Base-by-base conservation (phyloP, 495 filamentous ascomycete genomes). In the Lasiosphaeria miniovina region DNA sequence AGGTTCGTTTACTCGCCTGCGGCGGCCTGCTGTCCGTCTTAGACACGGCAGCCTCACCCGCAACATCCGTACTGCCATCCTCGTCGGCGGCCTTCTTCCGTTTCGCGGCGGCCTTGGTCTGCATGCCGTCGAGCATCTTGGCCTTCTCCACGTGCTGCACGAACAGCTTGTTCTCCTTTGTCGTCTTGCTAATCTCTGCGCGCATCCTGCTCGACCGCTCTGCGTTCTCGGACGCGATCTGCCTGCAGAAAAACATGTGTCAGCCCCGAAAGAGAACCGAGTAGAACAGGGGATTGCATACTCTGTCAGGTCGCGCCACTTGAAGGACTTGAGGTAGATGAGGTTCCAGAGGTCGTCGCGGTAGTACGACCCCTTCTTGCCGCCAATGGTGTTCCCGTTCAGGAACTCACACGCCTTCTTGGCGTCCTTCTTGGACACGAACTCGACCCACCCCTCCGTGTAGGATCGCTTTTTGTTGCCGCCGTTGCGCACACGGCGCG, bases 391-490 rank as follows among this genome's bases (percentile, higher is more conserved):
- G 34, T 81, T 79, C 34, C 89, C 87, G 72, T 98, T 98, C 38
- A 98, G 72, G 3, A 89, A 82, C 67, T 96, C 92, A n/a, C 88
- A 91, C 6, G 83, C 89, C 9, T 86, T 72, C 68, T 95, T 95
- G 4, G 94, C 95, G 43, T 90, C 87, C 54, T 68, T 70, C 55
- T 71, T 73, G 35, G 60, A 60, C 31, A 82, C 71, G 65, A 96
- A 96, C 67, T 98, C 94, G 15, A 98, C 85, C 94, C 94, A 98
- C 2, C 94, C 94, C 68, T 98, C 95, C 6, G 85, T 86, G 73
- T 88, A 98, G 14, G 80, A 84, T 59, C 88, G 85, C 68, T 96
- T 93, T 73, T 93, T 94, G 72, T 96, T 97, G 32, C 89, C 88
- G n/a, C 89, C 88, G 43, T 76, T 80, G 33, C 80, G 77, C 7